Conservation (phyloP, 2,329 filamentous ascomycete species). For the Pezicula rhizophila region DNA sequence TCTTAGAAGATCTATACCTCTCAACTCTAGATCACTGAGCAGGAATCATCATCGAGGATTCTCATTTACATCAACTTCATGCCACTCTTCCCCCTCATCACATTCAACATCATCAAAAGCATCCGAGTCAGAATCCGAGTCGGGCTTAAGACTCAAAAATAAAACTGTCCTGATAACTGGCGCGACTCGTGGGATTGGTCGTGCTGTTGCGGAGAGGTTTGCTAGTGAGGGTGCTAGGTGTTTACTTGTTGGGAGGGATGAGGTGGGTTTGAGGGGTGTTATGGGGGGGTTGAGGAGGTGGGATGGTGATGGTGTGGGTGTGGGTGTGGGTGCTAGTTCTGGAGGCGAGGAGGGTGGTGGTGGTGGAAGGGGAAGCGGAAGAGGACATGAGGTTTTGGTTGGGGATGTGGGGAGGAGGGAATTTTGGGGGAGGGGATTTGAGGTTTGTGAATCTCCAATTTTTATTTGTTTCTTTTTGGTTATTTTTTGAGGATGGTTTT, state of each 20-base stretch:
- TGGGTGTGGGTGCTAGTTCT: neutral
- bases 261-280: slow-evolving; percentile 43
- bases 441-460: slow-evolving; percentile 2
- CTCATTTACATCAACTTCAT: too few species aligned
- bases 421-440: slow-evolving; percentile 19
- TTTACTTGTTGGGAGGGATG: slow-evolving; percentile 54
- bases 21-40: too few species aligned
- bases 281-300: slow-evolving; percentile 48
- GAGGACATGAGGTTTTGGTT: slow-evolving; percentile 15
- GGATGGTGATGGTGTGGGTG: too few species aligned
- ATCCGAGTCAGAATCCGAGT: too few species aligned
- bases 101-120: too few species aligned
- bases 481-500: neutral
- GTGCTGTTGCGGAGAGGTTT: slow-evolving; percentile 61
- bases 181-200: slow-evolving; percentile 64
- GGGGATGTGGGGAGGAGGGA: slow-evolving; percentile 23
- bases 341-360: neutral
- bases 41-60: too few species aligned
- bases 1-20: too few species aligned
- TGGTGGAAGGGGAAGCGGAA: neutral
- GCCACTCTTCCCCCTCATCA: too few species aligned
- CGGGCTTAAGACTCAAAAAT: slow-evolving; percentile 1
- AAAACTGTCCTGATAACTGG: slow-evolving; percentile 56
- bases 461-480: neutral
- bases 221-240: slow-evolving; percentile 53